Percentiles rank a stretch among this genome's conserved stretches.
These are phyloP conservation scores for Elsinoe necatrix DNA, from an alignment of 2,329 filamentous ascomycete species.

Conservation along the genomic window DNA sequence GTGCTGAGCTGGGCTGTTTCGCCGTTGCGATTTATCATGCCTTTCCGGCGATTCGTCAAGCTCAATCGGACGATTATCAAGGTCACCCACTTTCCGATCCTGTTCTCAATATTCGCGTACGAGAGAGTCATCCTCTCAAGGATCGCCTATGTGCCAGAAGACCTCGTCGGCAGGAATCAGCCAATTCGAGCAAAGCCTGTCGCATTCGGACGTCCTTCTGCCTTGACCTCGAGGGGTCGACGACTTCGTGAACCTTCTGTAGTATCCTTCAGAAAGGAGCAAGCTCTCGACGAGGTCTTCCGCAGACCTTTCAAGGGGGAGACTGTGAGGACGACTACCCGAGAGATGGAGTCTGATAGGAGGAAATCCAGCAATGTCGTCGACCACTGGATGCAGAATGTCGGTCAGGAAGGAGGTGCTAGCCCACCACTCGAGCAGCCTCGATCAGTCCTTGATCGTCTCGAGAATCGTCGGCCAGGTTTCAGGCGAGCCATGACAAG, in stretches of 20 bases:
- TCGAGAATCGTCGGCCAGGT: constrained; percentile 47
- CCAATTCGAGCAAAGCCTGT: constrained; percentile 24
- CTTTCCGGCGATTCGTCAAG: constrained; percentile 71
- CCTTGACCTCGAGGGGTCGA: constrained; percentile 16
- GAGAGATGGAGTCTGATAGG: constrained; percentile 43
- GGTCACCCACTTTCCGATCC: constrained; percentile 74
- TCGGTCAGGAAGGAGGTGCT: constrained; percentile 47
- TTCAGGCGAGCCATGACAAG: constrained; percentile 43
- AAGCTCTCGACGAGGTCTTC: constrained; percentile 86
- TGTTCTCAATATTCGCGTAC: constrained; percentile 81
- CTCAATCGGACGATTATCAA: constrained; percentile 91
- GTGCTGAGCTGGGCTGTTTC: constrained; percentile 84
- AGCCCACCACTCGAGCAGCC: constrained; percentile 54
- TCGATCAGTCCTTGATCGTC: constrained; percentile 47
- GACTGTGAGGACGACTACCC: constrained; percentile 47
- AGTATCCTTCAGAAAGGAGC: constrained; percentile 80
- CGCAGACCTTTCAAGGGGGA: constrained; percentile 53
- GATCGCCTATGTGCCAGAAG: constrained; percentile 70
- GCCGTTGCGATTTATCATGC: constrained; percentile 70
- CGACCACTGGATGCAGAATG: constrained; percentile 77
- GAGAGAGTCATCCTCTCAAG: constrained; percentile 71
- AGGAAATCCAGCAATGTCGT: constrained; percentile 74
- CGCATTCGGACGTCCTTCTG: constrained; percentile 29
- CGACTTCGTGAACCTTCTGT: constrained; percentile 78
- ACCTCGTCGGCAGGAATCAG: constrained; percentile 65